Evolutionary conservation across 371 early-diverging fungal genomes (phyloP).

Genomic region (Capniomyces stellatus): DNA sequence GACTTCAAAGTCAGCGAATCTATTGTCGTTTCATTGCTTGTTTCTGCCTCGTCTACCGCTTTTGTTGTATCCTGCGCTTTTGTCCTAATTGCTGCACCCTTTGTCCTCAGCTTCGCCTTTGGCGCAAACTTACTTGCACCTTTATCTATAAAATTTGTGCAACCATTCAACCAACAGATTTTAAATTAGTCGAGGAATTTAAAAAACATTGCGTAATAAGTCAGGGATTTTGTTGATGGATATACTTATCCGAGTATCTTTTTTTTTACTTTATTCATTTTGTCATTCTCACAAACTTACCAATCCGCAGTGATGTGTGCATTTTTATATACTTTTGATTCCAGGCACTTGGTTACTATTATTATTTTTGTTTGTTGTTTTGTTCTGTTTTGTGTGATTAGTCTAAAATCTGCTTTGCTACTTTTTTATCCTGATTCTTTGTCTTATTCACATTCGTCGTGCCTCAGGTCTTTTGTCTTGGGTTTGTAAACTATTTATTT

Average conservation of each 20-base stretch:
- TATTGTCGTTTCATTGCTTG: neutral
- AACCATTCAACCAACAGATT: neutral
- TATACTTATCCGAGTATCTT: too few relatives aligned
- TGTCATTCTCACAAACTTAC: neutral
- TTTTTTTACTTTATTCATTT: too few relatives aligned
- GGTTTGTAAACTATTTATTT: too few relatives aligned
- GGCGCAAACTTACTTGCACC: constrained; percentile 2
- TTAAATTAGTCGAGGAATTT: neutral
- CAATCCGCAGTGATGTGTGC: neutral
- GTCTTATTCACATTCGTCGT: too few relatives aligned
- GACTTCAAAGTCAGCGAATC: neutral
- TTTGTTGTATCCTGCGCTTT: neutral
- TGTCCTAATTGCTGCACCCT: neutral
- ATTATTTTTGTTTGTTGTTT: too few relatives aligned
- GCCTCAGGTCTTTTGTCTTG: too few relatives aligned
- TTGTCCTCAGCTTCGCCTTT: neutral
- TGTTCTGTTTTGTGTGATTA: too few relatives aligned
- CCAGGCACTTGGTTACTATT: too few relatives aligned
- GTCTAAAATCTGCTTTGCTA: too few relatives aligned
- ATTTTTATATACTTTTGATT: too few relatives aligned
- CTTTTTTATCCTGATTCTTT: too few relatives aligned
- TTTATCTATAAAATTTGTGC: neutral
- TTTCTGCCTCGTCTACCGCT: neutral
- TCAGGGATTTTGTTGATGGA: too few relatives aligned
- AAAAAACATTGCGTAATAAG: neutral